Percentiles rank a stretch among this genome's conserved stretches.
Conservation (phyloP, 495 filamentous ascomycete genomes). For the Acidomyces sp. region DNA sequence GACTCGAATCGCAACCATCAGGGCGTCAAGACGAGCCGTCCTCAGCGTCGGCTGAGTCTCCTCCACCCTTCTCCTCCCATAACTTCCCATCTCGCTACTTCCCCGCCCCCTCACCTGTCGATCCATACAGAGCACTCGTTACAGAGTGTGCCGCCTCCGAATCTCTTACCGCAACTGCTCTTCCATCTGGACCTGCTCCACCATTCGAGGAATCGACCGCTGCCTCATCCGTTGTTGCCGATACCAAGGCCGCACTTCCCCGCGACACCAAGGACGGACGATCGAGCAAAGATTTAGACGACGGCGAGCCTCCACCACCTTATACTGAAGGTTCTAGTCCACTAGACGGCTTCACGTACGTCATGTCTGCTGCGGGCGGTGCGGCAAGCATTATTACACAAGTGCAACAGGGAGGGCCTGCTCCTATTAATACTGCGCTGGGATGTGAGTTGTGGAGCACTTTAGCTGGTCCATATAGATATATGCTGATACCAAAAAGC, state of each 20-base stretch:
- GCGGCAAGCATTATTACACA: constrained; percentile 98
- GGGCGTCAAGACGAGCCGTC: constrained; percentile 40
- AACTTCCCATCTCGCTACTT: constrained; percentile 34
- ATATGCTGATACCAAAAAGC: constrained; percentile 42
- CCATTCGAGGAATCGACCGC: constrained; percentile 26
- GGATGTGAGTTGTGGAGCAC: constrained; percentile 46
- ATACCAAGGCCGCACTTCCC: constrained; percentile 73
- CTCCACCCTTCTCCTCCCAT: constrained; percentile 54
- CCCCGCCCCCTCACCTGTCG: constrained; percentile 34
- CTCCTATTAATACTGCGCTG: constrained; percentile 64
- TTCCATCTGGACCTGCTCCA: constrained; percentile 29
- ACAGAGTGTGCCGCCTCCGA: constrained; percentile 21
- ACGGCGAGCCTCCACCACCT: constrained; percentile 84
- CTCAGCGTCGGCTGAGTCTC: constrained; percentile 41
- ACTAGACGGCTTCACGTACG: constrained; percentile 84
- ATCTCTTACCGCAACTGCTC: constrained; percentile 44
- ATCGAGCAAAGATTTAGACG: constrained; percentile 57
- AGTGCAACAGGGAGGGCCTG: constrained; percentile 78
- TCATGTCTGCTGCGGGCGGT: constrained; percentile 94
- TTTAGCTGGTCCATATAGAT: background rate
- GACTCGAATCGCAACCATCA: constrained; percentile 43
- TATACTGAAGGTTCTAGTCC: constrained; percentile 92
- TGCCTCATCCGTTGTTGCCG: constrained; percentile 39
- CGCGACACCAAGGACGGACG: constrained; percentile 65
- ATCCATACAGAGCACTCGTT: constrained; percentile 43